These are phyloP conservation scores for Ustilago tritici DNA, from an alignment of 1,284 basidiomycete genomes.

Conservation along the genomic window DNA sequence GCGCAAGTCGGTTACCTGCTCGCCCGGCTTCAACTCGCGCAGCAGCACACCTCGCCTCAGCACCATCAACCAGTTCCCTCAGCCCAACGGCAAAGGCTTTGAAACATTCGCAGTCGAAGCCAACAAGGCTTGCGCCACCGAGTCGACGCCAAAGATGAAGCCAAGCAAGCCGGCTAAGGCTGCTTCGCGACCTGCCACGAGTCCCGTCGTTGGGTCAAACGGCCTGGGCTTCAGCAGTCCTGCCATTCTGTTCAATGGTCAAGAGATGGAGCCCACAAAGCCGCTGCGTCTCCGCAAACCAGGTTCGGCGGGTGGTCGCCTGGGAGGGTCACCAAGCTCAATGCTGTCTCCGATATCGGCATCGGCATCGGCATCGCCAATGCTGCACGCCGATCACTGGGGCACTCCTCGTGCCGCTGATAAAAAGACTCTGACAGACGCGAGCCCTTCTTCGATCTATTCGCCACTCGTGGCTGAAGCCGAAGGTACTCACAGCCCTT, in stretches of 20 bases:
- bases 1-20: constrained; percentile 47
- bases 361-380: constrained; percentile 35
- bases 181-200: constrained; percentile 25
- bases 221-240: constrained; percentile 37
- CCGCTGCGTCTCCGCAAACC: constrained; percentile 44
- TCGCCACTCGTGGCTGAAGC: constrained; percentile 25
- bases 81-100: constrained; percentile 22
- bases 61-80: constrained; percentile 38
- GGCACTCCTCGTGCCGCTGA: constrained; percentile 4
- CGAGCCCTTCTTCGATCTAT: constrained; percentile 11
- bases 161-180: constrained; percentile 10
- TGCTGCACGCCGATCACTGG: constrained; percentile 42
- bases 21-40: constrained; percentile 31
- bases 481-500: constrained; percentile 13
- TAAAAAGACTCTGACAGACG: not conserved
- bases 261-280: constrained; percentile 39
- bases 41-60: constrained; percentile 35
- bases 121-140: constrained; percentile 1
- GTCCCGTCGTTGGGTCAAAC: constrained; percentile 23
- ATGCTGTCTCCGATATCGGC: constrained; percentile 18
- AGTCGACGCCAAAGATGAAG: constrained; percentile 31
- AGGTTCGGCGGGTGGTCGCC: constrained; percentile 30
- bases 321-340: constrained; percentile 32
- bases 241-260: constrained; percentile 48
- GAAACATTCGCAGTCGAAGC: not conserved